phyloP scores from a whole-genome alignment of 345 rosid genomes.

The Diplotaxis tenuifolia region DNA sequence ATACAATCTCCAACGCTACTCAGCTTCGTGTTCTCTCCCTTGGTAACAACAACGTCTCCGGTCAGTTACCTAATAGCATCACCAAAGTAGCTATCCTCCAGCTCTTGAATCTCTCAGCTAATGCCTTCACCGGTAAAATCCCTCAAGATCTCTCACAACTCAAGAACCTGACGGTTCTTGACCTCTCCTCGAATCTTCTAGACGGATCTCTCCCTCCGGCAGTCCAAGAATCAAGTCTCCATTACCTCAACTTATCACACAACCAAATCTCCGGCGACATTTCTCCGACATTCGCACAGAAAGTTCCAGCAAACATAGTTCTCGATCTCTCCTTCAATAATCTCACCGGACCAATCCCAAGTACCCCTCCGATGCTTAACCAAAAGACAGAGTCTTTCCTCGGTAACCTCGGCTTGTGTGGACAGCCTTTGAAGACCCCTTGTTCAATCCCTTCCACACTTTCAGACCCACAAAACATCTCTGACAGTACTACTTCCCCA shows the following conservation, averaged over 20 bases:
- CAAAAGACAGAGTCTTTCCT: slow-evolving; percentile 55
- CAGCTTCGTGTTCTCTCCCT: slow-evolving; percentile 55
- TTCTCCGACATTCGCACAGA: slow-evolving; percentile 51
- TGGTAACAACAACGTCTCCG: slow-evolving; percentile 58
- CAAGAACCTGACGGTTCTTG: slow-evolving; percentile 59
- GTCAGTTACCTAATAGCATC: slow-evolving; percentile 54
- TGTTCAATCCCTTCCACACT: slow-evolving; percentile 78
- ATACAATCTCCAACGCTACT: slow-evolving; percentile 50
- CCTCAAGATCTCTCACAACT: slow-evolving; percentile 51
- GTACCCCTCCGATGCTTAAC: slow-evolving; percentile 48
- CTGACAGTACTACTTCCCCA: slow-evolving; percentile 61
- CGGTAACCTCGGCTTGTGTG: slow-evolving; percentile 72
- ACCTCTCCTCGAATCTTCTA: slow-evolving; percentile 80
- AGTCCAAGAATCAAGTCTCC: slow-evolving; percentile 55
- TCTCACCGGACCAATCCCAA: slow-evolving; percentile 78
- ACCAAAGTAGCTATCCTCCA: slow-evolving; percentile 45
- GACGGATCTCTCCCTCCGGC: slow-evolving; percentile 61
- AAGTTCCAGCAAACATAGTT: slow-evolving; percentile 54
- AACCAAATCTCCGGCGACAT: slow-evolving; percentile 69
- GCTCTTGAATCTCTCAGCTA: slow-evolving; percentile 71
- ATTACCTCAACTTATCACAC: slow-evolving; percentile 67
- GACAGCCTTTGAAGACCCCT: slow-evolving; percentile 72
- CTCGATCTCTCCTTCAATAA: slow-evolving; percentile 84
- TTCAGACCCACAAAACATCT: slow-evolving; percentile 63
- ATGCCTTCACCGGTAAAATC: slow-evolving; percentile 63